Evolutionary conservation across 768 basidiomycete species (phyloP).

Genomic region (Postia placenta): DNA sequence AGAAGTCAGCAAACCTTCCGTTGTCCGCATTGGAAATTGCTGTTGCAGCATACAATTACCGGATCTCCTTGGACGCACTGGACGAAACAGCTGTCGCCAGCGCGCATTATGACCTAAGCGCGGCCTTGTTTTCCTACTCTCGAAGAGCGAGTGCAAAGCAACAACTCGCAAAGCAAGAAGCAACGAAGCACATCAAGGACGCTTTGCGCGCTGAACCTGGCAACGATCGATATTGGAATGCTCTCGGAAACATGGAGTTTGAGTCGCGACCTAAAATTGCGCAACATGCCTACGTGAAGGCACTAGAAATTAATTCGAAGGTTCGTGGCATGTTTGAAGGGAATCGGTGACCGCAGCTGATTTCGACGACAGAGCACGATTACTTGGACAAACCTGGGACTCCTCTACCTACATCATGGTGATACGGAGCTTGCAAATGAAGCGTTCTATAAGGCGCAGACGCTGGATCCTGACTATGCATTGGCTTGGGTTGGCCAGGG

Average conservation of each 20-base stretch:
- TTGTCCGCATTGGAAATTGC: conserved; percentile 43
- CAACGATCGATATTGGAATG: conserved; percentile 76
- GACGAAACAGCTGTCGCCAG: conserved; percentile 47
- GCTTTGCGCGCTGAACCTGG: conserved; percentile 69
- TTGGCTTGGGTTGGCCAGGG: conserved; percentile 90
- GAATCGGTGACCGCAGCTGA: not conserved
- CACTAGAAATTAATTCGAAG: conserved; percentile 82
- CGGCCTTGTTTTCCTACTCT: conserved; percentile 50
- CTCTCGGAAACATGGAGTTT: conserved; percentile 72
- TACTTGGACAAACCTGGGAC: conserved; percentile 84
- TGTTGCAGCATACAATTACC: conserved; percentile 54
- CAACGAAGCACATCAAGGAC: conserved; percentile 52
- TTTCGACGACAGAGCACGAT: conserved; percentile 46
- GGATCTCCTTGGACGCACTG: conserved; percentile 48
- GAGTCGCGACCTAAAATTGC: conserved; percentile 60
- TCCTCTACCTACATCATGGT: conserved; percentile 74
- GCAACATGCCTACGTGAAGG: conserved; percentile 89
- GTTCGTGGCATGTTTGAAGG: conserved; percentile 30
- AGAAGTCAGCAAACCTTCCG: conserved; percentile 16
- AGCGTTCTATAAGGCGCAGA: conserved; percentile 82
- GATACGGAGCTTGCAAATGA: conserved; percentile 83
- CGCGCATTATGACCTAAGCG: conserved; percentile 70
- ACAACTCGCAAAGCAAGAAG: conserved; percentile 33
- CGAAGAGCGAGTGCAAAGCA: conserved; percentile 26
- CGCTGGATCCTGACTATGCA: conserved; percentile 85